Conservation (phyloP, 1,284 basidiomycete genomes). For the Ustilago nuda region DNA sequence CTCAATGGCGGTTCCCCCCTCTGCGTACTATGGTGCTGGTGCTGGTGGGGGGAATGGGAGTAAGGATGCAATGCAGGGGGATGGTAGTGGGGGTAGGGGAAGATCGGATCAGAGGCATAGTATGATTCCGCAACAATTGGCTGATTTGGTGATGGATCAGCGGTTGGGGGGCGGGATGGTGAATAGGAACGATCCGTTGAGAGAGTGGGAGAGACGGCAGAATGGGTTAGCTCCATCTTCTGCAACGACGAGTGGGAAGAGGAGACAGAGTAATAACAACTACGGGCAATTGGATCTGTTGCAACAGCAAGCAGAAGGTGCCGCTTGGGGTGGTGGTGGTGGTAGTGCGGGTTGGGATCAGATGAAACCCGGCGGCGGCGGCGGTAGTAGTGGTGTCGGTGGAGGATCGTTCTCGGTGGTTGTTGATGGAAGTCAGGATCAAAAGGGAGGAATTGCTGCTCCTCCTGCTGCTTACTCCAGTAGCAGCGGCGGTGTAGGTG, state of each 20-base stretch:
- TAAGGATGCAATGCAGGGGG: not conserved
- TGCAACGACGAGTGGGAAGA: slow-evolving; percentile 40
- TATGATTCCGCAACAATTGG: slow-evolving; percentile 86
- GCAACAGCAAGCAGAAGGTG: slow-evolving; percentile 54
- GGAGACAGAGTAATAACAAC: slow-evolving; percentile 24
- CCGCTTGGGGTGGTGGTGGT: slow-evolving; percentile 19
- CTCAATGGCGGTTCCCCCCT: slow-evolving; percentile 36
- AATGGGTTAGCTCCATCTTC: slow-evolving; percentile 49
- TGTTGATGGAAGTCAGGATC: slow-evolving; percentile 31
- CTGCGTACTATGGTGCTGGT: slow-evolving; percentile 31
- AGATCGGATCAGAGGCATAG: slow-evolving; percentile 74
- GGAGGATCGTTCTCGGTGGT: slow-evolving; percentile 37
- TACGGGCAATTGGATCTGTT: slow-evolving; percentile 54
- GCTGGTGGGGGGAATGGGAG: not conserved
- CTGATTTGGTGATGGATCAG: slow-evolving; percentile 68
- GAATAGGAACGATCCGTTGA: slow-evolving; percentile 61
- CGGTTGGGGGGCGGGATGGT: slow-evolving; percentile 57
- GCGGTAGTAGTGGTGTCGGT: slow-evolving; percentile 9
- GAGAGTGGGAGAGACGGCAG: slow-evolving; percentile 74
- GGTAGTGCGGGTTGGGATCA: slow-evolving; percentile 23
- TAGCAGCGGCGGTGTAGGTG: slow-evolving; percentile 7
- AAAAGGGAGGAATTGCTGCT: slow-evolving; percentile 27
- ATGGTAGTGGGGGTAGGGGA: slow-evolving; percentile 13
- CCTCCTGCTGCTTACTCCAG: slow-evolving; percentile 43
- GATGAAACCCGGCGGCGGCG: slow-evolving; percentile 9